These are phyloP conservation scores for Trichosporon sp. DNA, from an alignment of 1,284 basidiomycete genomes.

Conservation along the genomic window DNA sequence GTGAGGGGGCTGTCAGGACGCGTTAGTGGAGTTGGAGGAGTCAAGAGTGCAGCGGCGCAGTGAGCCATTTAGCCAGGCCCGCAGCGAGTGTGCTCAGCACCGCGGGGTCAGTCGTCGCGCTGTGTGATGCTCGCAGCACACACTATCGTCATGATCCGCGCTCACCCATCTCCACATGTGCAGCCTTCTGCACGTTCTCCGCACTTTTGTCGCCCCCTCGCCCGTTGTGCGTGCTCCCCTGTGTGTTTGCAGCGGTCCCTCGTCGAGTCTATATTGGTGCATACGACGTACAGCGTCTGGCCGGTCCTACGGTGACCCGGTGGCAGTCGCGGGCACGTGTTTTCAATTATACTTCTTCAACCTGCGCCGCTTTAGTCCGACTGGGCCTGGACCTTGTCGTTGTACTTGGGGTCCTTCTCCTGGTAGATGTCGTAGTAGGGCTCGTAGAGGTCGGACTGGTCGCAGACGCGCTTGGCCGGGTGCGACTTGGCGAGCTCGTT, in stretches of 20 bases:
- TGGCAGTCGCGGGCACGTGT: background rate
- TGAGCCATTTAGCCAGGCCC: background rate
- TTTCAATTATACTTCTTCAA: background rate
- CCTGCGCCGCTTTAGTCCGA: background rate
- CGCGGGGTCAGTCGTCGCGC: background rate
- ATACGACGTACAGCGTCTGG: background rate
- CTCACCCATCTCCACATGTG: background rate
- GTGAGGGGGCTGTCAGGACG: background rate
- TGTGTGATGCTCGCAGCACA: no score
- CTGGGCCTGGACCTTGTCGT: conserved; percentile 41
- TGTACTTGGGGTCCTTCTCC: conserved; percentile 56
- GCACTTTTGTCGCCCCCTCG: background rate
- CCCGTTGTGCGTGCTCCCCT: background rate
- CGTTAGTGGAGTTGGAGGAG: background rate
- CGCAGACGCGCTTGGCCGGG: conserved; percentile 45
- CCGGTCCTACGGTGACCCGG: background rate
- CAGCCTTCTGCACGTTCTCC: background rate
- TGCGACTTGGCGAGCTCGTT: conserved; percentile 35
- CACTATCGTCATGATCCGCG: background rate
- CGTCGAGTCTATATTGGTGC: background rate
- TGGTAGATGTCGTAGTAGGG: conserved; percentile 49
- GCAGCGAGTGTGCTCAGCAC: background rate
- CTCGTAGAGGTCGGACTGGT: conserved; percentile 36
- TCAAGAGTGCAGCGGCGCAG: background rate
- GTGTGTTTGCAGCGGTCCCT: background rate